Evolutionary conservation across 2,329 filamentous ascomycete species (phyloP).

Genomic region (Nigrospora osmanthi): DNA sequence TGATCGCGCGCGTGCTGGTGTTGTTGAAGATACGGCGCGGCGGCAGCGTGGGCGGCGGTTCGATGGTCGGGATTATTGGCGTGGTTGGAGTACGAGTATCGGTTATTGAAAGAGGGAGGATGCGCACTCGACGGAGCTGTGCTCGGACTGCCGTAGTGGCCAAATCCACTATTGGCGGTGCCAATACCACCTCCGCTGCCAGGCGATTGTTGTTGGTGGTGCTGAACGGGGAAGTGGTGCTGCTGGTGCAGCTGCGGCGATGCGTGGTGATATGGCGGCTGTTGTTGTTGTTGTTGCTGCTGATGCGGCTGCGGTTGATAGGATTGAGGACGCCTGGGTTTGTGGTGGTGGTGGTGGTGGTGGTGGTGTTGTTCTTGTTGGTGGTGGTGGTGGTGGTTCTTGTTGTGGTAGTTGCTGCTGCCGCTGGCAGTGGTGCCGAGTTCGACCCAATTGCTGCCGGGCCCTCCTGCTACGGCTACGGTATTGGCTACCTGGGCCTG

Average conservation of each 20-base stretch:
- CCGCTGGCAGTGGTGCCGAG: background rate
- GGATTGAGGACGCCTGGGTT: slow-evolving; percentile 6
- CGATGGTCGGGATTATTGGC: too few relatives aligned
- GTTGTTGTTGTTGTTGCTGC: slow-evolving; percentile 1
- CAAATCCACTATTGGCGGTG: background rate
- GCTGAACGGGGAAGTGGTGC: background rate
- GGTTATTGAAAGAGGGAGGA: too few relatives aligned
- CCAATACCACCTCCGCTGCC: background rate
- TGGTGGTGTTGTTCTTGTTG: background rate
- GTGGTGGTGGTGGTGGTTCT: too few relatives aligned
- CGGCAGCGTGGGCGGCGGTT: background rate
- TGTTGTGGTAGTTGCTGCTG: background rate
- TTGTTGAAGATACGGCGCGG: background rate
- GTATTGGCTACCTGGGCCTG: slow-evolving; percentile 9
- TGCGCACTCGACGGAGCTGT: background rate
- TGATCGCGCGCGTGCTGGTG: slow-evolving; percentile 9
- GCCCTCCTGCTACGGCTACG: background rate
- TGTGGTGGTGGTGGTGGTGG: background rate
- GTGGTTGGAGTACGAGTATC: too few relatives aligned
- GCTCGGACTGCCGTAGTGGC: background rate
- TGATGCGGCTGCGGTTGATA: slow-evolving; percentile 1
- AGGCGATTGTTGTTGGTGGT: background rate
- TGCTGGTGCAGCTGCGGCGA: background rate
- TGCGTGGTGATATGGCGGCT: background rate
- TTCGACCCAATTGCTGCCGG: slow-evolving; percentile 1